Evolutionary conservation across 495 filamentous ascomycete genomes (phyloP).

Genomic region (Jackrogersella multiformis): DNA sequence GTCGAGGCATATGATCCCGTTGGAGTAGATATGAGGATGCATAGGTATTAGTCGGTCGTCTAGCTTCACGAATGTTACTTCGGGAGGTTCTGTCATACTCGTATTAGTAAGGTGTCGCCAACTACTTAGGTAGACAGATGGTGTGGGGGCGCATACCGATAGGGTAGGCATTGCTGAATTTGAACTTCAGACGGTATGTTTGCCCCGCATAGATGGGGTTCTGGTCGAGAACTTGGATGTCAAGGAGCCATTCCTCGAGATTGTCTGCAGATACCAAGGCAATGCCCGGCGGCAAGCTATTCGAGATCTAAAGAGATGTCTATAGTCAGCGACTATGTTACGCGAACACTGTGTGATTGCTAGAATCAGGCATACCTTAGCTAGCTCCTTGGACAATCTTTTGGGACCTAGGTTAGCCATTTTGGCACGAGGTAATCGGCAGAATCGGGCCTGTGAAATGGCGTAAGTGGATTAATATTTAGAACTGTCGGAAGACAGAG

Average conservation of each 20-base stretch:
- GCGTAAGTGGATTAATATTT: conserved; percentile 7
- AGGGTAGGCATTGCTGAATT: conserved; percentile 83
- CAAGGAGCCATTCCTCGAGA: conserved; percentile 90
- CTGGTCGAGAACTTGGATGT: conserved; percentile 87
- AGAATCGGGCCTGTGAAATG: not conserved
- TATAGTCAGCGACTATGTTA: conserved; percentile 12
- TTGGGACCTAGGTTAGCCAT: conserved; percentile 61
- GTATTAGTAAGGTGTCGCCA: conserved; percentile 28
- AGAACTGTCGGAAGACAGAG: not conserved
- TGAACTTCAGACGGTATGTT: conserved; percentile 86
- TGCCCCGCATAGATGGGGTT: conserved; percentile 90
- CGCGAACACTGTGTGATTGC: not conserved
- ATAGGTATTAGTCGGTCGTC: conserved; percentile 82
- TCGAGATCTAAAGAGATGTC: conserved; percentile 57
- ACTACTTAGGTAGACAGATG: not conserved
- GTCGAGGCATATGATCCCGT: conserved; percentile 97
- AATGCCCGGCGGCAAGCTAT: conserved; percentile 74
- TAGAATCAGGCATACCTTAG: conserved; percentile 54
- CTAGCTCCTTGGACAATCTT: conserved; percentile 61
- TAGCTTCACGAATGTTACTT: conserved; percentile 83
- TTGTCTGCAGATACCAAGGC: conserved; percentile 79
- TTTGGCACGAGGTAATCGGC: conserved; percentile 6
- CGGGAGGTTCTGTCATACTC: conserved; percentile 75
- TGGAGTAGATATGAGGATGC: conserved; percentile 97
- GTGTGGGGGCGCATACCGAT: conserved; percentile 69